Base-by-base conservation (phyloP, 306 rosid species). In the Sophora flavescens region DNA sequence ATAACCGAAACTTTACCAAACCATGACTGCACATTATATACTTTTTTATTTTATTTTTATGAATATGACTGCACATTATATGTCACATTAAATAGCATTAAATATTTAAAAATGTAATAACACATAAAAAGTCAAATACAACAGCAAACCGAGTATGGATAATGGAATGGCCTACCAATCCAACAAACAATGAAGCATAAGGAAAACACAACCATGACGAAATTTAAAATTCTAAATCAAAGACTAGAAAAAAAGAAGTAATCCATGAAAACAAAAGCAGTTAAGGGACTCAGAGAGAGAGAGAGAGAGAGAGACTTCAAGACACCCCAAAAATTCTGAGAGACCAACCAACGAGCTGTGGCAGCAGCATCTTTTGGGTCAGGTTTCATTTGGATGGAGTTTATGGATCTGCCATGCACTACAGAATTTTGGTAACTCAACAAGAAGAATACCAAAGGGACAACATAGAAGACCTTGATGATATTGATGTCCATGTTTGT, bases 281-380 rank as follows among this genome's bases (percentile, higher is more conserved):
- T 14, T 1, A n/a, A 2, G 14, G 14, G 2, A 9, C 50, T 44
- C 4, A 12, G 52, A 11, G 13, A 16, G 28, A 39, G 39, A 51
- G 62, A 35, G 82, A 72, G 7, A 66, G 63, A 12, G 1, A 8
- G n/a, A n/a, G 81, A 87, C 97, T 79, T 89, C 54, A 89, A 73
- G 81, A 86, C 91, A 3, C 89, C 97, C 97, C 90, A 91, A 18
- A 63, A 77, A 73, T 85, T 91, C 81, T 81, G 82, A 42, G 92
- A 76, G 81, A 86, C 90, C 78, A 91, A 70, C 94, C 97, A 89
- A 45, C 92, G 97, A 64, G 97, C 92, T 44, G 88, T 87, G 32
- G 89, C 89, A 1, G 85, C 79, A 48, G 86, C 87, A 56, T 84
- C 32, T 16, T 83, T 51, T 17, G 88, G 97, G 84, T 84, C 82